Base-by-base conservation (phyloP, 176 grass and related monocot species). In the Themeda triandra region DNA sequence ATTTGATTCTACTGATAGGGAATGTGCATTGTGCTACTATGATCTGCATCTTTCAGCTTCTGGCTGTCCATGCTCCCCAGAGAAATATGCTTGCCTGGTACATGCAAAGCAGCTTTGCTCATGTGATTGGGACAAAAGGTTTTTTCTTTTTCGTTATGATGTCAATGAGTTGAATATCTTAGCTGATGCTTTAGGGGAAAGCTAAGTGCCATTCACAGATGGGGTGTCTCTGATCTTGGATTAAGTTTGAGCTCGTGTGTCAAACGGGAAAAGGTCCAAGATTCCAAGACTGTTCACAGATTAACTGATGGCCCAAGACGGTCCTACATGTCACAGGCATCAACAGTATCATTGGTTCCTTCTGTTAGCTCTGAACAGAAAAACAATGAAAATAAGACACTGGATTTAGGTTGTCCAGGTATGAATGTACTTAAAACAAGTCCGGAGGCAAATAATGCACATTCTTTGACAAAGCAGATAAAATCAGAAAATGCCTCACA, bases 41-140 rank as follows among this genome's bases (percentile, higher is more conserved):
- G 93, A 98, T 92, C 84, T 98, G 58, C 86, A 95, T 86, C 89
- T 98, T 75, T 95, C 96, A 80, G 93, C 96, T 78, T 89, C 76
- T 56, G 75, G 93, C 53, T 98, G 93, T 73, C 54, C 78, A 42
- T 98, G 93, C 73, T 92, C 84, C 44, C 79, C 83, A 62, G 87
- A 95, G 13, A 91, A 82, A 64, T 98, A 90, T 53, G 66, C 78
- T 86, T 98, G 93, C 69, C 89, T 98, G 28, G 48, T 85, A 71
- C 96, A 98, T 72, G 91, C 89, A 90, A 92, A 95, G 81, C 85
- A 93, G 44, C 87, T 98, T 51, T 95, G 96, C 49, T 93, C 73
- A 41, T 98, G 96, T 83, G 93, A 89, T 54, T 92, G 89, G 91
- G 86, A 87, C 54, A 90, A 84, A 80, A 87, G 83, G 49, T 85